Conservation (phyloP, 352 stramenopile species). For the Phytopythium delawarense region DNA sequence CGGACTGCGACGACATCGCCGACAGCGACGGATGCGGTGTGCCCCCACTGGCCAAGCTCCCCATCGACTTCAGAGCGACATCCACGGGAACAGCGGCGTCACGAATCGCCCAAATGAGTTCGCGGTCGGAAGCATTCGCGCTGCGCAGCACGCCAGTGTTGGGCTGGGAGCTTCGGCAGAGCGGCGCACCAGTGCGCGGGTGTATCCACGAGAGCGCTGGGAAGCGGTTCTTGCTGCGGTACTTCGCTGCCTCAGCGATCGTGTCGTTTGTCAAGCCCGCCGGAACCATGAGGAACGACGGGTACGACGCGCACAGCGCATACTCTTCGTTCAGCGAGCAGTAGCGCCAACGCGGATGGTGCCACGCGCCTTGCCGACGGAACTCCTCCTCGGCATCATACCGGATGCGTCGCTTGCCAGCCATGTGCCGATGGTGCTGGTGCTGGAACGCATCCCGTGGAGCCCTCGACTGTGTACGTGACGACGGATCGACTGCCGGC, state of each 20-base stretch:
- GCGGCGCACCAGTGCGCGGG: conserved; percentile 80
- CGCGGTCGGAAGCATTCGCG: conserved; percentile 88
- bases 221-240: conserved; percentile 76
- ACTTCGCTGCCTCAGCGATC: conserved; percentile 56
- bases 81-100: conserved; percentile 67
- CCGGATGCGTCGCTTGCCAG: conserved; percentile 56
- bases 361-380: conserved; percentile 48
- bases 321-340: conserved; percentile 67
- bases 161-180: conserved; percentile 94
- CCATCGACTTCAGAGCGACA: conserved; percentile 19
- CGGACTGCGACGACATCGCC: not conserved
- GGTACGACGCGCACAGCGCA: conserved; percentile 69
- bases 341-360: conserved; percentile 62
- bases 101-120: conserved; percentile 84
- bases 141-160: conserved; percentile 94
- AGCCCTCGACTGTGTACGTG: conserved; percentile 2
- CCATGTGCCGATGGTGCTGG: conserved; percentile 28
- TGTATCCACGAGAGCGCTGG: conserved; percentile 90
- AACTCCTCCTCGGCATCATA: conserved; percentile 68
- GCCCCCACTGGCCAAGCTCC: not conserved
- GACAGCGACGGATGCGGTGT: not conserved
- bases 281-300: conserved; percentile 67
- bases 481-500: not conserved
- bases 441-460: conserved; percentile 14
- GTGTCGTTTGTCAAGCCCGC: conserved; percentile 57